These are phyloP conservation scores for Rhizoclosmatium sp. DNA, from an alignment of 192 early-diverging fungal species.

Conservation along the genomic window DNA sequence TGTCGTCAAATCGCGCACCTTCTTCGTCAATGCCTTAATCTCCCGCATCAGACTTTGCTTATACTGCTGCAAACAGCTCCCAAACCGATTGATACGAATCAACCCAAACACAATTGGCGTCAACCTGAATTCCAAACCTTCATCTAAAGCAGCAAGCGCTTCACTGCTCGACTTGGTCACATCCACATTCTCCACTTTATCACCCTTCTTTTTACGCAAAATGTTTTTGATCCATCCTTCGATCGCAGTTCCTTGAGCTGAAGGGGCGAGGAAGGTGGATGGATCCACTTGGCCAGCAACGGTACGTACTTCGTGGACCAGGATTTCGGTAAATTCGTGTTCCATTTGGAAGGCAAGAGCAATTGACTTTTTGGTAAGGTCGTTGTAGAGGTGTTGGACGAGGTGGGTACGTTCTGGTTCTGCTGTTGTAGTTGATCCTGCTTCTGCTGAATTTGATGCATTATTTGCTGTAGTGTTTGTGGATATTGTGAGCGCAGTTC, in stretches of 20 bases:
- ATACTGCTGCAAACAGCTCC: slow-evolving; percentile 74
- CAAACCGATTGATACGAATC: slow-evolving; percentile 74
- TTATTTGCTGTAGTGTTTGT: background rate
- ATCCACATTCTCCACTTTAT: slow-evolving; percentile 24
- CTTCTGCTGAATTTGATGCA: background rate
- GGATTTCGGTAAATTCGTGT: slow-evolving; percentile 68
- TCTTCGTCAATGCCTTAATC: slow-evolving; percentile 79
- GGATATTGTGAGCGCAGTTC: background rate
- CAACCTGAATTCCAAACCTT: slow-evolving; percentile 63
- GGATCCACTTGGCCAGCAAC: slow-evolving; percentile 59
- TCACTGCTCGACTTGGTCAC: slow-evolving; percentile 13
- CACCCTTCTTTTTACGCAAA: slow-evolving; percentile 25
- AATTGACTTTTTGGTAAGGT: slow-evolving; percentile 70
- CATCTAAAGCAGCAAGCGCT: slow-evolving; percentile 30
- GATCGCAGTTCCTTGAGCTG: slow-evolving; percentile 36
- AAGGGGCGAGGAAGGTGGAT: slow-evolving; percentile 21
- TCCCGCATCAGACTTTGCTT: slow-evolving; percentile 79
- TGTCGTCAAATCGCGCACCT: slow-evolving; percentile 52
- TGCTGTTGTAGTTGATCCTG: background rate
- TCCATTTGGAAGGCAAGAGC: slow-evolving; percentile 79
- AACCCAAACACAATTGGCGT: slow-evolving; percentile 80
- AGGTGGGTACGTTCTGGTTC: slow-evolving; percentile 4
- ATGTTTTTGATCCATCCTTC: slow-evolving; percentile 51
- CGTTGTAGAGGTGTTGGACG: slow-evolving; percentile 40
- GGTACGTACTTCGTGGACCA: slow-evolving; percentile 70